Conservation (phyloP, 768 basidiomycete species). For the Tricholoma sp. region DNA sequence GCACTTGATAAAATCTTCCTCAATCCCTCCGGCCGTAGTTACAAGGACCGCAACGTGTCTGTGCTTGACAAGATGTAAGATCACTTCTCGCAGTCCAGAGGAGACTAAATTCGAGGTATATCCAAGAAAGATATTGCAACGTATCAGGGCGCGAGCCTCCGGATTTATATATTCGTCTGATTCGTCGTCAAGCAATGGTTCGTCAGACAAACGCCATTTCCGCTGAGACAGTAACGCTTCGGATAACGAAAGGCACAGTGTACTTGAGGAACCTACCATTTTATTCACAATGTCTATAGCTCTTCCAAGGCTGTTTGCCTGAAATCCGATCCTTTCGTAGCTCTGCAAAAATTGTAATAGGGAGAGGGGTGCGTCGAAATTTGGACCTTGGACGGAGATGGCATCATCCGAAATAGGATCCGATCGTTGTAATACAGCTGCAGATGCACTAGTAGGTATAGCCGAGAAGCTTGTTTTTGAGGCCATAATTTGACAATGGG, state of each 20-base stretch:
- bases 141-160: conserved; percentile 59
- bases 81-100: conserved; percentile 90
- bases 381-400: conserved; percentile 77
- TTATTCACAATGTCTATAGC: conserved; percentile 89
- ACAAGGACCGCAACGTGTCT: conserved; percentile 86
- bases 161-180: conserved; percentile 57
- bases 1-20: conserved; percentile 99
- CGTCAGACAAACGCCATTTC: conserved; percentile 85
- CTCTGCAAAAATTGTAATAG: conserved; percentile 66
- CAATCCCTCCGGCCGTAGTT: conserved; percentile 96
- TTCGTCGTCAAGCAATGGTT: conserved; percentile 67
- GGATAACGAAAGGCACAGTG: conserved; percentile 2
- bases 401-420: conserved; percentile 62
- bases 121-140: conserved; percentile 89
- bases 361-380: conserved; percentile 67
- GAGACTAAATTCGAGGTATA: conserved; percentile 99
- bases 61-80: conserved; percentile 90
- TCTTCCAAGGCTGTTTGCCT: conserved; percentile 87
- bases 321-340: conserved; percentile 93
- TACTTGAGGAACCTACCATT: conserved; percentile 57
- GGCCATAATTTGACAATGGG: conserved; percentile 5
- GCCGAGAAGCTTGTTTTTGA: conserved; percentile 4
- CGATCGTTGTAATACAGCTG: conserved; percentile 74
- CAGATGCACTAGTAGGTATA: conserved; percentile 57
- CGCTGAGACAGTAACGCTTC: conserved; percentile 42